Percentiles rank a stretch among this genome's conserved stretches.
Evolutionary conservation across 2,329 filamentous ascomycete genomes (phyloP).

Genomic region (Gliomastix tumulicola): DNA sequence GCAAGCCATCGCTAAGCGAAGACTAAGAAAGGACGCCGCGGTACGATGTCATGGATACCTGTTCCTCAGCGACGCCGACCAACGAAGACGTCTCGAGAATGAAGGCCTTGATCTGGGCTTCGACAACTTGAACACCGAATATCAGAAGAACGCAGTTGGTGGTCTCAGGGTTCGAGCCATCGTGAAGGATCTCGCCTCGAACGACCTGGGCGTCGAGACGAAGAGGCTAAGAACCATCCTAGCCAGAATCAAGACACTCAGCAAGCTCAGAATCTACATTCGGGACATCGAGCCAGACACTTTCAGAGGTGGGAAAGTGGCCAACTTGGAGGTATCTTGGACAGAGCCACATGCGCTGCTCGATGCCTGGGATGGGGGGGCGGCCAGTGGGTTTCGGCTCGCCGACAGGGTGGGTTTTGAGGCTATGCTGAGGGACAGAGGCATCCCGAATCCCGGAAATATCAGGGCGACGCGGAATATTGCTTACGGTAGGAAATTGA

Average conservation of each 20-base stretch:
- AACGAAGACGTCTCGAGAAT: neutral
- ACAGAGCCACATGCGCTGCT: neutral
- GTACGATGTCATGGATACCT: neutral
- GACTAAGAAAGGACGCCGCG: neutral
- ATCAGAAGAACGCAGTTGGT: neutral
- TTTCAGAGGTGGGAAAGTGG: neutral
- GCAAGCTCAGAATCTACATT: neutral
- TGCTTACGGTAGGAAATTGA: no score
- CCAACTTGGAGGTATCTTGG: neutral
- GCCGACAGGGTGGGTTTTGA: neutral
- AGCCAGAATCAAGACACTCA: neutral
- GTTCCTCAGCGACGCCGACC: neutral
- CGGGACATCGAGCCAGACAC: neutral
- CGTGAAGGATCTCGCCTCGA: neutral
- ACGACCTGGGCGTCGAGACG: neutral
- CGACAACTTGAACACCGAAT: neutral
- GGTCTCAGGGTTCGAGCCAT: neutral
- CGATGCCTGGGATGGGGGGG: neutral
- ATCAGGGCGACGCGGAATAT: neutral
- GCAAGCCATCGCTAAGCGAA: neutral
- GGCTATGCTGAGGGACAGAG: neutral
- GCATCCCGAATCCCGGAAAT: neutral
- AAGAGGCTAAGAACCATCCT: neutral
- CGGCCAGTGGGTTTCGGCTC: neutral
- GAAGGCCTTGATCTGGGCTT: neutral